These are phyloP conservation scores for Panus rudis DNA, from an alignment of 768 basidiomycete species.

Conservation along the genomic window DNA sequence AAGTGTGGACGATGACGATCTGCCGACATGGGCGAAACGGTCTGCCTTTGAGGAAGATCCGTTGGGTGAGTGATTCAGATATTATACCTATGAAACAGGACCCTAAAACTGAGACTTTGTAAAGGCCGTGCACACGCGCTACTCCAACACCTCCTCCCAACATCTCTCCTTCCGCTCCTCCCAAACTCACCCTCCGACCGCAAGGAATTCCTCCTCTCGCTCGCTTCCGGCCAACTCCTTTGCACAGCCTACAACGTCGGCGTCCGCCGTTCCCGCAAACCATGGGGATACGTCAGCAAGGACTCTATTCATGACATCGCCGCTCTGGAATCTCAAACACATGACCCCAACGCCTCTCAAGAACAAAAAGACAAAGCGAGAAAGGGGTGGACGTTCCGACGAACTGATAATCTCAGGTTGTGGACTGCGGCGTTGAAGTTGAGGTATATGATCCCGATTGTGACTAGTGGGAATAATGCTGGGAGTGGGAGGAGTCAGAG, in stretches of 20 bases:
- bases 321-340: slow-evolving; percentile 44
- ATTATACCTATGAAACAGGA: neutral
- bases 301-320: slow-evolving; percentile 77
- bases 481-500: slow-evolving; percentile 6
- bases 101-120: slow-evolving; percentile 4
- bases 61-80: slow-evolving; percentile 26
- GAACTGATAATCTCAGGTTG: slow-evolving; percentile 78
- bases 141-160: slow-evolving; percentile 52
- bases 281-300: slow-evolving; percentile 81
- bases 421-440: slow-evolving; percentile 88
- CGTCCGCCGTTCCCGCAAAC: slow-evolving; percentile 72
- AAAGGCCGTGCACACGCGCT: slow-evolving; percentile 63
- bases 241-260: slow-evolving; percentile 77
- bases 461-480: slow-evolving; percentile 36
- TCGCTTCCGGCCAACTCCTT: slow-evolving; percentile 74
- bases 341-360: slow-evolving; percentile 31
- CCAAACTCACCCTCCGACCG: slow-evolving; percentile 28
- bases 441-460: slow-evolving; percentile 69
- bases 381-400: slow-evolving; percentile 76
- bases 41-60: slow-evolving; percentile 46
- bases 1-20: slow-evolving; percentile 58
- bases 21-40: slow-evolving; percentile 75
- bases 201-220: slow-evolving; percentile 39
- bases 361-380: slow-evolving; percentile 23
- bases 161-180: slow-evolving; percentile 36